Percentiles rank a stretch among this genome's conserved stretches.
Evolutionary conservation across 495 filamentous ascomycete genomes (phyloP).

Genomic region (Physcia stellaris): DNA sequence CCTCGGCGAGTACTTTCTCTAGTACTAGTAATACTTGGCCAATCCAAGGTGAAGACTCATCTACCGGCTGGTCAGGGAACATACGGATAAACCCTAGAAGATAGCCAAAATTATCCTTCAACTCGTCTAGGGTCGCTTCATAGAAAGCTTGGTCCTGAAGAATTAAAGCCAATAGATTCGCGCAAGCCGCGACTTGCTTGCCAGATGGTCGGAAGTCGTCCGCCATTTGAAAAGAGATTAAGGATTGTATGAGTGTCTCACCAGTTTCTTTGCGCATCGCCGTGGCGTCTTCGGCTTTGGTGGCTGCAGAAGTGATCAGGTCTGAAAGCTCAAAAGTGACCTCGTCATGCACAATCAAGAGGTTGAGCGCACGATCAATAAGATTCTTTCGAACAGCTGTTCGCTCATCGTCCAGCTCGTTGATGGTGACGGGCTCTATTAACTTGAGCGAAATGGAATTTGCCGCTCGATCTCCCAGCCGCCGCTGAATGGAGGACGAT

Average conservation of each 20-base stretch:
- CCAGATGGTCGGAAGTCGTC: slow-evolving; percentile 55
- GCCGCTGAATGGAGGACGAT: slow-evolving; percentile 22
- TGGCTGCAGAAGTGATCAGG: slow-evolving; percentile 63
- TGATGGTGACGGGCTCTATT: slow-evolving; percentile 42
- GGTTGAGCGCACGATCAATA: slow-evolving; percentile 80
- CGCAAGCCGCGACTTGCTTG: slow-evolving; percentile 83
- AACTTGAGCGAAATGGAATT: slow-evolving; percentile 18
- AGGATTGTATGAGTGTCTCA: slow-evolving; percentile 67
- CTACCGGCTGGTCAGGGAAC: slow-evolving; percentile 45
- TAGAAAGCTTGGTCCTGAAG: slow-evolving; percentile 77
- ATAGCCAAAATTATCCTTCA: slow-evolving; percentile 64
- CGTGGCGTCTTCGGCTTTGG: slow-evolving; percentile 51
- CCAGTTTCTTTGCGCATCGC: slow-evolving; percentile 61
- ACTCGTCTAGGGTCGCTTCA: slow-evolving; percentile 52
- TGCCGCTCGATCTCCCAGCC: slow-evolving; percentile 20
- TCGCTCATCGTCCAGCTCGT: slow-evolving; percentile 73
- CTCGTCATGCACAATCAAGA: slow-evolving; percentile 73
- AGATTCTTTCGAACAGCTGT: slow-evolving; percentile 57
- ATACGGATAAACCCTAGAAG: slow-evolving; percentile 74
- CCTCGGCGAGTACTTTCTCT: slow-evolving; percentile 79
- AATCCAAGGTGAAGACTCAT: slow-evolving; percentile 81
- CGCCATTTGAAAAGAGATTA: slow-evolving; percentile 69
- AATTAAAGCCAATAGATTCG: slow-evolving; percentile 80
- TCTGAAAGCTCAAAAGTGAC: slow-evolving; percentile 87
- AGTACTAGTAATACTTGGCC: slow-evolving; percentile 79